A percentile compares a stretch with the other conserved stretches of the same genome.
These are phyloP conservation scores for Lactarius quietus DNA, from an alignment of 768 basidiomycete genomes.

Conservation along the genomic window DNA sequence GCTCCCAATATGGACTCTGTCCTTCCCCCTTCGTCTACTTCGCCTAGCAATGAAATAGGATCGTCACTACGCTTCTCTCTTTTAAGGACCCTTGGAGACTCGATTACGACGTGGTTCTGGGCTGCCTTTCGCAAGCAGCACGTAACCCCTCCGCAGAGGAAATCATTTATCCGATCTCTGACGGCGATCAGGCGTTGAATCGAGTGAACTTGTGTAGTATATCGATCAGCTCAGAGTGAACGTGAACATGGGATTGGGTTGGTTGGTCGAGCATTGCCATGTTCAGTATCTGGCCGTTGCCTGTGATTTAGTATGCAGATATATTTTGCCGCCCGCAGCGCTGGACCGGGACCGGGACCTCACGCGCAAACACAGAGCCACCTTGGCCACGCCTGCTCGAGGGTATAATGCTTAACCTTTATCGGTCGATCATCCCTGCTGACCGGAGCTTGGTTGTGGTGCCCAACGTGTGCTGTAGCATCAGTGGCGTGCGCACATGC, in stretches of 20 bases:
- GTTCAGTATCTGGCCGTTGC: background rate
- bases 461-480: background rate
- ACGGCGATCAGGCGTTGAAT: conserved; percentile 6
- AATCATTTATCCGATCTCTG: conserved; percentile 15
- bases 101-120: background rate
- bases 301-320: background rate
- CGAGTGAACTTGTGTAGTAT: background rate
- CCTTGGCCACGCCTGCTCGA: background rate
- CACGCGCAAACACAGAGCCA: background rate
- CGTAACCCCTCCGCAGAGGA: background rate
- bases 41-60: background rate
- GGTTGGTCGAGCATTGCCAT: background rate
- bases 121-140: background rate
- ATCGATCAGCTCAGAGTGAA: conserved; percentile 6
- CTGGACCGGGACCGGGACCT: too few relatives aligned
- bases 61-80: conserved; percentile 12
- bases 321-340: background rate
- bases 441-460: background rate
- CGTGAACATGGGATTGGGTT: background rate
- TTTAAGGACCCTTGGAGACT: background rate
- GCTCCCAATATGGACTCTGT: conserved; percentile 12
- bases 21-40: conserved; percentile 12
- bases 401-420: background rate
- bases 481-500: background rate
- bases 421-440: background rate